Evolutionary conservation across 768 basidiomycete species (phyloP).

Genomic region (Amanita jacksonii): DNA sequence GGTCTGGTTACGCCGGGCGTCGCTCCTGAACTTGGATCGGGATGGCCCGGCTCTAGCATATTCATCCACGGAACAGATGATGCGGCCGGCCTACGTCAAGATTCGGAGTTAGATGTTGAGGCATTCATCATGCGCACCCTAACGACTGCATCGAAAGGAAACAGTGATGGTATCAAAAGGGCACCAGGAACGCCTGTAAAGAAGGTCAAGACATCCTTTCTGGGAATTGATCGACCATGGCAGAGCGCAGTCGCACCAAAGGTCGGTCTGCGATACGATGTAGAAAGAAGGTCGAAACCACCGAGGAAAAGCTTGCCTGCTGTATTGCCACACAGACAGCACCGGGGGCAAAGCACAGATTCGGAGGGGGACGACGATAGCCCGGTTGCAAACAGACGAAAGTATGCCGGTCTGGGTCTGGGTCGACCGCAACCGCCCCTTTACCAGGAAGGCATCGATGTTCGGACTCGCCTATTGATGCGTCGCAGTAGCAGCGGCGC

Average conservation of each 20-base stretch:
- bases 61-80: conserved; percentile 35
- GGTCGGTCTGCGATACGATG: conserved; percentile 42
- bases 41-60: conserved; percentile 49
- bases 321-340: conserved; percentile 33
- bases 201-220: conserved; percentile 49
- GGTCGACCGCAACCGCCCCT: conserved; percentile 40
- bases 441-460: conserved; percentile 18
- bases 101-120: conserved; percentile 35
- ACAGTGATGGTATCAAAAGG: conserved; percentile 40
- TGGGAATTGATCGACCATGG: conserved; percentile 59
- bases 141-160: conserved; percentile 43
- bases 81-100: conserved; percentile 7
- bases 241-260: conserved; percentile 71
- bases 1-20: conserved; percentile 64
- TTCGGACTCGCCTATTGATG: conserved; percentile 53
- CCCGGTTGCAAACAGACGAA: conserved; percentile 45
- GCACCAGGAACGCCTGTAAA: conserved; percentile 81
- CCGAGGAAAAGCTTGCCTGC: conserved; percentile 72
- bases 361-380: conserved; percentile 62
- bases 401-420: conserved; percentile 57
- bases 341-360: conserved; percentile 36
- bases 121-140: conserved; percentile 67
- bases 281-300: conserved; percentile 35
- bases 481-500: conserved; percentile 75
- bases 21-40: conserved; percentile 41